Base-by-base conservation (phyloP, 495 filamentous ascomycete genomes). In the Penicillium maclennaniae region DNA sequence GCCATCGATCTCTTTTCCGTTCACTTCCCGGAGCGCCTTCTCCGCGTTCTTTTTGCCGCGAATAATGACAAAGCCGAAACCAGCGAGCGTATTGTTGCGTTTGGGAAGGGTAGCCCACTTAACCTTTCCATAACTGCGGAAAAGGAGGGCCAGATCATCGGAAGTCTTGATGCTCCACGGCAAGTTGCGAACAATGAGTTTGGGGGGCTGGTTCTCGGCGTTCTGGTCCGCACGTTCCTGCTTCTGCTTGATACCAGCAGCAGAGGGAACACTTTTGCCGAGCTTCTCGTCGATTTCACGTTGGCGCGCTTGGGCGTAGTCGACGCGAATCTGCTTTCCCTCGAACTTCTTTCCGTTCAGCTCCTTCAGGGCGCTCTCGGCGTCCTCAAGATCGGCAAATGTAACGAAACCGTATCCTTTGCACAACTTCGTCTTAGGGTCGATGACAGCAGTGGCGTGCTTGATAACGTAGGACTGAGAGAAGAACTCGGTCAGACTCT, bases 361-460 rank as follows among this genome's bases (percentile, higher is more conserved):
- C 66, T 92, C 85, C 55, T 87, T 79, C 63, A 85, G 75, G 15
- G 93, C 93, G 46, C 81, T 76, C 56, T 87, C 71, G 23, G 93
- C 91, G 71, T 99, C 93, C 54, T 96, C 91, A 45, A 87, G 77
- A 62, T 97, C 92, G 61, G 91, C 86, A 61, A 97, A 96, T 12
- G 93, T 96, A 43, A 97, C 92, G 70, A 99, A 99, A 44, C 93
- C 93, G 69, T 88, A 99, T 9, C 92, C 92, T 58, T 89, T 87
- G 17, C 88, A 96, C 43, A 81, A 71, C 61, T 96, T 95, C 7
- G 89, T 93, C 52, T 79, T 70, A 1, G 86, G 79, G 66, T 97
- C 91, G 28, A 82, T 72, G 17, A 99, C 89, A 12, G 91, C 89
- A 6, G 86, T 87, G 46, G 92, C 92, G 69, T 97, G 93, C 67